phyloP scores from a whole-genome alignment of 306 rosid genomes.

The Cucurbita moschata region DNA sequence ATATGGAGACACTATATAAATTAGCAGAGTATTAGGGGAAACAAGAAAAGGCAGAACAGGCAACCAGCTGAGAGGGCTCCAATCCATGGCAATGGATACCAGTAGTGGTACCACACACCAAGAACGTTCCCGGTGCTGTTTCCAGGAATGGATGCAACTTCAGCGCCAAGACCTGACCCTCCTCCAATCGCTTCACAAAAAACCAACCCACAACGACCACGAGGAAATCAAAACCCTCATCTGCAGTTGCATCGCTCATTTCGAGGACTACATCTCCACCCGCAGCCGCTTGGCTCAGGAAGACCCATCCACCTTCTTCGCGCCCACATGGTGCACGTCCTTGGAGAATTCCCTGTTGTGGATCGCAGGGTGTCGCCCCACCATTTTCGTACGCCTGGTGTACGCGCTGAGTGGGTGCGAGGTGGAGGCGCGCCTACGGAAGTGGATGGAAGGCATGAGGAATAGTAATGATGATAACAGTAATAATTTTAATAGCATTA shows the following conservation, averaged over 20 bases:
- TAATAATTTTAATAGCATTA: too few species aligned
- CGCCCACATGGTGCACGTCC: conserved; percentile 21
- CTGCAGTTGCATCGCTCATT: conserved; percentile 7
- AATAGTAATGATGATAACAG: not conserved
- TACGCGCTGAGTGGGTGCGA: conserved; percentile 1
- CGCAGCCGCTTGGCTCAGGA: conserved; percentile 2
- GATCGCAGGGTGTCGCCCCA: conserved; percentile 28
- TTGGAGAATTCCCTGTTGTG: conserved; percentile 27
- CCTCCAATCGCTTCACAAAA: not conserved
- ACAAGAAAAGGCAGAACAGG: too few species aligned
- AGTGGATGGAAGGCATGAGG: not conserved
- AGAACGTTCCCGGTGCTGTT: conserved; percentile 14
- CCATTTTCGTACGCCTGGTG: conserved; percentile 17
- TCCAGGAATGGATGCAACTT: conserved; percentile 25
- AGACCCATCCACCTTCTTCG: conserved; percentile 5
- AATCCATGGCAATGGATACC: not conserved
- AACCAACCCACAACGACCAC: not conserved
- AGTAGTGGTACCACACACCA: not conserved
- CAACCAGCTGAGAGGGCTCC: not conserved
- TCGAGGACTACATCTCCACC: conserved; percentile 7
- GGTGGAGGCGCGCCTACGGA: not conserved
- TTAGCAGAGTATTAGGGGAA: too few species aligned
- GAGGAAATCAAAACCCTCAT: not conserved
- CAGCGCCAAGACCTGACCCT: conserved; percentile 17
- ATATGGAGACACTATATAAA: too few species aligned